Evolutionary conservation across 2,329 filamentous ascomycete species (phyloP), one percentile per base, ranked within the genome.

Genomic region (Amesomyces nigricolor): DNA sequence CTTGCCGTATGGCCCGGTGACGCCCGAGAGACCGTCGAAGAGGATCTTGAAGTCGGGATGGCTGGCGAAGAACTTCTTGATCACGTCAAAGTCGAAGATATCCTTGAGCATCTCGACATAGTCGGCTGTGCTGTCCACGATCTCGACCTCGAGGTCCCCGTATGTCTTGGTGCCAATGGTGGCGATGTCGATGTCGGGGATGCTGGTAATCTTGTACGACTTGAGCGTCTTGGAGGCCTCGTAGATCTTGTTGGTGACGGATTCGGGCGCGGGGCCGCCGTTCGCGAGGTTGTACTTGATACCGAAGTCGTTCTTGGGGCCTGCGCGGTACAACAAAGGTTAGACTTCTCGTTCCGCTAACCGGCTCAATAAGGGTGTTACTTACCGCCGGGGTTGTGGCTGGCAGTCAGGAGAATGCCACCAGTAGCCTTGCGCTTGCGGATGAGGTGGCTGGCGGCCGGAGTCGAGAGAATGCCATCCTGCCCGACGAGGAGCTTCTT

Each of bases 201-300:
- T 88, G 64, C 90, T 84, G 66, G 88, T 83, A 63, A 96, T 87
- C 76, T 96, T 96, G 82, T 97, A 99, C 49, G 87, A 90, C 44
- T 84, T 89, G 65, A 99, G 80, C 61, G 81, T 85, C 81, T 96
- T 97, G 65, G 92, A 92, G 59, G 86, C 84, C 66, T 92, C 89
- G 77, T 83, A 97, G 72, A 99, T 97, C 78, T 95, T 96, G 84
- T 99, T 95, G 64, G 94, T 99, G 63, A 99, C 89, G 53, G 88
- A 87, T 74, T 99, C 94, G 57, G 94, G 94, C 54, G 94, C 94
- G 43, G 94, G 94, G 54, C 91, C 94, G 66, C 94, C 94, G 69
- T 99, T 97, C 72, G 90, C 80, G 57, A 99, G 80, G 80, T 99
- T 99, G 83, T 99, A 99, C 79, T 99, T 99, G 85, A 99, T 99